phyloP scores from a whole-genome alignment of 441 rosid genomes.

The Melastoma candidum region DNA sequence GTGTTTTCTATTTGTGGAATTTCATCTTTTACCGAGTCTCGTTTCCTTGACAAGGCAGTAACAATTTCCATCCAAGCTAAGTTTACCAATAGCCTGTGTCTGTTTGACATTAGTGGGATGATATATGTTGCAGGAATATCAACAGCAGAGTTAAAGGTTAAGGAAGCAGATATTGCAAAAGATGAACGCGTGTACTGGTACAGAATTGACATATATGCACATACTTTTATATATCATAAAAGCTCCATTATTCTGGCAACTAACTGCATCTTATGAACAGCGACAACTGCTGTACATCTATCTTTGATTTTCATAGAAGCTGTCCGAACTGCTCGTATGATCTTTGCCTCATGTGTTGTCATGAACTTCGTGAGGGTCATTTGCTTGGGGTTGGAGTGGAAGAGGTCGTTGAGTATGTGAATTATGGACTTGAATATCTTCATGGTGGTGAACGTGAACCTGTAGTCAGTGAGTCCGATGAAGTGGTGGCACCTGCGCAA shows the following conservation, averaged over 20 bases:
- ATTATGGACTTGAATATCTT: slow-evolving; percentile 29
- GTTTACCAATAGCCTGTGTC: too few species aligned
- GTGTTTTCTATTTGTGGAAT: too few species aligned
- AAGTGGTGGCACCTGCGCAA: slow-evolving; percentile 1
- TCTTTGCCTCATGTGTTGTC: slow-evolving; percentile 73
- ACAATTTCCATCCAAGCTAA: too few species aligned
- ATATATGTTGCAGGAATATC: too few species aligned
- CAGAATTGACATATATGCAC: slow-evolving; percentile 1
- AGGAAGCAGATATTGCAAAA: too few species aligned
- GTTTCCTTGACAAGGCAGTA: too few species aligned
- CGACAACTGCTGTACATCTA: slow-evolving; percentile 62
- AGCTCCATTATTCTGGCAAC: background rate
- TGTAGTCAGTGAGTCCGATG: slow-evolving; percentile 2
- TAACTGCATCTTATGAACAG: slow-evolving; percentile 25
- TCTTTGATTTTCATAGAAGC: slow-evolving; percentile 67
- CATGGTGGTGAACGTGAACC: slow-evolving; percentile 31
- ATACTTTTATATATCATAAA: background rate
- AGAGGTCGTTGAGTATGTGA: slow-evolving; percentile 27
- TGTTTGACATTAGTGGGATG: too few species aligned
- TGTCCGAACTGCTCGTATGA: slow-evolving; percentile 56
- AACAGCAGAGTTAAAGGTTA: too few species aligned
- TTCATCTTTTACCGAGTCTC: too few species aligned
- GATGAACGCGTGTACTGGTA: too few species aligned
- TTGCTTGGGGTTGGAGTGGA: slow-evolving; percentile 31
- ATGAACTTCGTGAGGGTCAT: slow-evolving; percentile 63